Base-by-base conservation (phyloP, 352 stramenopile genomes). In the Phytophthora tubulina region DNA sequence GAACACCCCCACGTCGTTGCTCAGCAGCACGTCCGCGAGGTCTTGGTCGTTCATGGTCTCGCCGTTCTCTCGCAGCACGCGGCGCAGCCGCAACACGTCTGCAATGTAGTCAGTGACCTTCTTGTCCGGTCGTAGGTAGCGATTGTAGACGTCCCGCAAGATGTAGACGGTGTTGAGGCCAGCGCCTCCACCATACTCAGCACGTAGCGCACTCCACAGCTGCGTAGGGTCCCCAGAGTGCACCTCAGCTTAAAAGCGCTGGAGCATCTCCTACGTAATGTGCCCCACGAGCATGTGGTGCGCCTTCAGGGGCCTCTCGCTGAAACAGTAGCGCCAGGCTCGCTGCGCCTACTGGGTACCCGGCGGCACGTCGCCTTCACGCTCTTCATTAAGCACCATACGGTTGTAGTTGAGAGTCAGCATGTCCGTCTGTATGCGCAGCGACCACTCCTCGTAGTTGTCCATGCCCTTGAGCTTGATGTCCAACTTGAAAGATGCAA, bases 391-490 rank as follows among this genome's bases (percentile, higher is more conserved):
- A 14, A 49, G 42, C 1, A 49, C 42, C 3, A 49, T 7, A 9
- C 7, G n/a, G 4, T 49, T 30, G 42, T 49, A 49, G 42, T 49
- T 49, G 3, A 49, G 7, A 1, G 42, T 49, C 2, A 49, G 42
- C 42, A 49, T 49, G 14, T 9, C 42, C 42, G 6, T 49, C 6
- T 49, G 42, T 6, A 49, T 49, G 3, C 42, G 42, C 42, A 49
- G 7, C 42, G 42, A 49, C 42, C 42, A 49, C 42, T 49, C 42
- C 42, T 49, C 42, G 42, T 49, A 49, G 42, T 49, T 49, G 10
- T 49, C 42, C 42, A 14, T 49, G 6, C 42, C 42, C 7, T 49
- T 2, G 7, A 49, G n/a, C 42, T 49, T 30, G n/a, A 49, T 49
- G 42, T 49, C 42, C 10, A 49, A 14, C 42, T 49, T 49, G 42